These are phyloP conservation scores for Neckera pumila DNA, from an alignment of 225 moss, liverwort and hornwort genomes.

Conservation along the genomic window DNA sequence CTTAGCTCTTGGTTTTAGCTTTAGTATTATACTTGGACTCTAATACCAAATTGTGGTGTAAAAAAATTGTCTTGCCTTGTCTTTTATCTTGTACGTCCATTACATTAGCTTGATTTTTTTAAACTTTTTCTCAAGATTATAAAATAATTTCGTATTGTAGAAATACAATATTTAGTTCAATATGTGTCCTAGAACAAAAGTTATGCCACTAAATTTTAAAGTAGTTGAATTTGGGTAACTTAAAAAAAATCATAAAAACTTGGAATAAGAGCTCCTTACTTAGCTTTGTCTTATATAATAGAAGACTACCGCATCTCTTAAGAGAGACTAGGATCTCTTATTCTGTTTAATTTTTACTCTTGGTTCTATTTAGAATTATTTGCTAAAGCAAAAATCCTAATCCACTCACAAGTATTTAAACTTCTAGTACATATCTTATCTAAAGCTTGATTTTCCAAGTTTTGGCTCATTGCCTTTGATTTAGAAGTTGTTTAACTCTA, in stretches of 20 bases:
- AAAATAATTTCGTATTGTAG: not conserved
- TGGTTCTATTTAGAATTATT: not conserved
- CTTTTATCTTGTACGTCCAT: no score
- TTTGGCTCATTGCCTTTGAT: no score
- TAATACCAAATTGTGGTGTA: no score
- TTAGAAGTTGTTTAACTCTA: no score
- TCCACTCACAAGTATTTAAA: not conserved
- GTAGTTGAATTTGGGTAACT: fast-evolving
- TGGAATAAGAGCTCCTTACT: not conserved
- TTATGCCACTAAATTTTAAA: not conserved
- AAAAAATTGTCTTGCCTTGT: no score
- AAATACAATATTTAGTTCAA: not conserved
- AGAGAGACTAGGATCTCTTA: not conserved
- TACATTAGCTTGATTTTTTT: not conserved
- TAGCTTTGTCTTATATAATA: not conserved
- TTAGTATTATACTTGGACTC: no score
- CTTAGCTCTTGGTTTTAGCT: no score
- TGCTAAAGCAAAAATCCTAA: fast-evolving
- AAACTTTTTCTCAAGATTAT: no score
- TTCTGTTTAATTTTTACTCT: not conserved
- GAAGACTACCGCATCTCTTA: not conserved
- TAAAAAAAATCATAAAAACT: not conserved
- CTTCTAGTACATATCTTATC: not conserved
- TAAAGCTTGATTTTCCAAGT: not conserved
- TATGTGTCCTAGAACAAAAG: not conserved